These are phyloP conservation scores for Galeopsis tetrahit DNA, from an alignment of 257 asterid genomes.

Conservation along the genomic window DNA sequence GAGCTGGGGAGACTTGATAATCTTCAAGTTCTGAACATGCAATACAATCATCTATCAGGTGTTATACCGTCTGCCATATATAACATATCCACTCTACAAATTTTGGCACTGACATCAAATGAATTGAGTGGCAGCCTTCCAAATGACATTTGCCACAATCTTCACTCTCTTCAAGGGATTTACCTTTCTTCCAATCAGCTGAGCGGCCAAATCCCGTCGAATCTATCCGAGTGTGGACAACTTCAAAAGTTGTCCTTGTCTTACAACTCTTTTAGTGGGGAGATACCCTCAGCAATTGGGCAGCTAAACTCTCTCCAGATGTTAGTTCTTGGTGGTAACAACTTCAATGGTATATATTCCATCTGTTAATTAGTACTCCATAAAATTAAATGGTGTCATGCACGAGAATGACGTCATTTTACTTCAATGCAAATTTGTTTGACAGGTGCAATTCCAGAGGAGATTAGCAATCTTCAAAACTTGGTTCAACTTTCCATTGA, in stretches of 20 bases:
- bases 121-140: constrained; percentile 26
- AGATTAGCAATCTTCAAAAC: no score
- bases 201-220: no score
- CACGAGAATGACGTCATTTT: background rate
- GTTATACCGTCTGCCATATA: constrained; percentile 15
- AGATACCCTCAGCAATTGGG: constrained; percentile 12
- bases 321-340: constrained; percentile 15
- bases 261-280: no score
- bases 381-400: no score
- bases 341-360: background rate
- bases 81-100: constrained; percentile 2
- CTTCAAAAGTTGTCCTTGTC: no score
- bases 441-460: no score
- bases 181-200: background rate
- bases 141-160: background rate
- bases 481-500: no score
- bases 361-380: no score
- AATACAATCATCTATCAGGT: constrained; percentile 20
- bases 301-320: background rate
- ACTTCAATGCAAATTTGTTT: no score
- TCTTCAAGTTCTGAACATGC: background rate
- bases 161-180: constrained; percentile 2
- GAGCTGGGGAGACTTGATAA: constrained; percentile 2
- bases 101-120: background rate
- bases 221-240: no score